These are phyloP conservation scores for Circinella minor DNA, from an alignment of 371 early-diverging fungal species.

Conservation along the genomic window DNA sequence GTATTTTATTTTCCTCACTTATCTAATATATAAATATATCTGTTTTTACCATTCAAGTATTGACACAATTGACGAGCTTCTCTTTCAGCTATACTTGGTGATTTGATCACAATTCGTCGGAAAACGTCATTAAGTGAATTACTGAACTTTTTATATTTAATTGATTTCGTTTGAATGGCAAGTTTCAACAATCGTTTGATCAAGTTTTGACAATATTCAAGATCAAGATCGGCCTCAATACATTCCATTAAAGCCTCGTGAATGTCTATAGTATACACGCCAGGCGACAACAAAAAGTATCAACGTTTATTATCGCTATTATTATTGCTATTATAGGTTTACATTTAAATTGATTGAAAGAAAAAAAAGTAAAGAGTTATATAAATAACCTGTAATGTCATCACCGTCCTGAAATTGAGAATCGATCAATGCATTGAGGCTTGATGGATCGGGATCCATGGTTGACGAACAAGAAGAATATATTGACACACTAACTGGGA, in stretches of 20 bases:
- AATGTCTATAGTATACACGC: neutral
- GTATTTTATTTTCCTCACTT: no score
- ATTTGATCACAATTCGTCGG: neutral
- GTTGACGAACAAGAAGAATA: neutral
- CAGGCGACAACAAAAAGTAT: no score
- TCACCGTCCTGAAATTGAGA: neutral
- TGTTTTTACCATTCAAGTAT: no score
- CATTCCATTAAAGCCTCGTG: neutral
- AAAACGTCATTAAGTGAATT: neutral
- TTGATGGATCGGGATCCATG: no score
- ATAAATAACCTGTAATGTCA: neutral
- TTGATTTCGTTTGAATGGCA: neutral
- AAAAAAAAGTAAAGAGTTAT: neutral
- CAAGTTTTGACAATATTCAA: neutral
- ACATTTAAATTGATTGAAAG: neutral
- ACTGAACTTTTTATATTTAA: neutral
- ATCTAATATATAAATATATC: no score
- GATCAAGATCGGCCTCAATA: neutral
- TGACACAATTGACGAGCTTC: no score
- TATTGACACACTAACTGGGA: no score
- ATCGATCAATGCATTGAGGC: neutral
- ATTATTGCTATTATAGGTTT: no score
- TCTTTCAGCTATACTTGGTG: no score
- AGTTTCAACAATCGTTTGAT: neutral
- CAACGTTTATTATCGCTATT: no score